These are phyloP conservation scores for Corylus americana DNA, from an alignment of 306 rosid genomes.

Conservation along the genomic window DNA sequence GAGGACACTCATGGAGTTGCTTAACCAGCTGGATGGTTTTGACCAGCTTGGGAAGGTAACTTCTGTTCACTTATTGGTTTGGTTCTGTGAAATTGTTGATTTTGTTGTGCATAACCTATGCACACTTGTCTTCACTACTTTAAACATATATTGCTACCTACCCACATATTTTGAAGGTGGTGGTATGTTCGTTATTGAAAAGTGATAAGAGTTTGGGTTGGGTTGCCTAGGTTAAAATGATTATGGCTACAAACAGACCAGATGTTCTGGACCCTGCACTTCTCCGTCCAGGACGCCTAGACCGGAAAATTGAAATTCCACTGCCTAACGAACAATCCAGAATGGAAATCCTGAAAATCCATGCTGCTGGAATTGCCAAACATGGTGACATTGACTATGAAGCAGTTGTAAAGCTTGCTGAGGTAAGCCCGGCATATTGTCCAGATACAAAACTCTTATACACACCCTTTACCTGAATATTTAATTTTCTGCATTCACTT, in stretches of 20 bases:
- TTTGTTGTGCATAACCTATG: background rate
- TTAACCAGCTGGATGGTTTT: slow-evolving; percentile 66
- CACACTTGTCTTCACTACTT: background rate
- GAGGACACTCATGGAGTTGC: slow-evolving; percentile 65
- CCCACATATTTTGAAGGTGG: background rate
- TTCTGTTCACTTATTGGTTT: slow-evolving; percentile 1
- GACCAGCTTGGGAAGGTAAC: slow-evolving; percentile 60
- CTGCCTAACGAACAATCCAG: slow-evolving; percentile 65
- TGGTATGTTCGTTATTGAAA: background rate
- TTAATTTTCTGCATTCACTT: slow-evolving; percentile 1
- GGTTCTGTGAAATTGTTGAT: background rate
- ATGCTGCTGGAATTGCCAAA: slow-evolving; percentile 63
- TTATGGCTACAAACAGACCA: slow-evolving; percentile 64
- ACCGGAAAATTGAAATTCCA: slow-evolving; percentile 62
- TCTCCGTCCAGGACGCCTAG: slow-evolving; percentile 63
- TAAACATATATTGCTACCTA: background rate
- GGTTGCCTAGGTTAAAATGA: slow-evolving; percentile 52
- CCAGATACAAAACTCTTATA: no score
- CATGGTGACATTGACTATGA: slow-evolving; percentile 67
- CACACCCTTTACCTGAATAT: background rate
- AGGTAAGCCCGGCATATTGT: slow-evolving; percentile 35
- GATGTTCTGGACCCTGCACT: slow-evolving; percentile 65
- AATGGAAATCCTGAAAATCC: slow-evolving; percentile 63
- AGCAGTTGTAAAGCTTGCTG: slow-evolving; percentile 63
- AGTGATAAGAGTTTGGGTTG: background rate